Base-by-base conservation (phyloP, 805 yeast genomes). In the Wickerhamiella sergipiensis region DNA sequence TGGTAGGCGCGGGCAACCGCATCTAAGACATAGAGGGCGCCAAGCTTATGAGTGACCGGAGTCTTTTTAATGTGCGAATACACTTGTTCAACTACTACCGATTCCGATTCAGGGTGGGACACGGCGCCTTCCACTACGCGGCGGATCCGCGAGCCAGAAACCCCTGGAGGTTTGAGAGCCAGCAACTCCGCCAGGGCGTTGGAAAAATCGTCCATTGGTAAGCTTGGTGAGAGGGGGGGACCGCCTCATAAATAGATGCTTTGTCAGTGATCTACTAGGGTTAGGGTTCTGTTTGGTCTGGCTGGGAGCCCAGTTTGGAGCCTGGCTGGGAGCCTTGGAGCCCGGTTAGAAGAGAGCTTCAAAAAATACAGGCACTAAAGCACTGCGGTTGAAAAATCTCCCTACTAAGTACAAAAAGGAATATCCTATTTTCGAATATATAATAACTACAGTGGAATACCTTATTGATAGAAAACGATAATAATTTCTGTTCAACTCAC, bases 111-210 rank as follows among this genome's bases (percentile, higher is more conserved):
- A 36, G 40, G 40, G 9, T 36, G 17, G 2, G 19, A 36, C 45
- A 47, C 52, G 2, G 45, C 23, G 8, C 12, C 43, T 26, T 47
- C 36, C 22, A 90, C 85, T 63, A 89, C 72, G 62, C 81, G 81
- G 66, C 85, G 85, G 67, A 90, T 92, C 71, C 96, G 87, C 51
- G 95, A 80, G 44, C 97, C 97, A 26, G 97, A 88, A 49, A 90
- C 92, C 54, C 98, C 97, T 13, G 90, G 90, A 15, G 95, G 63
- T 55, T 67, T 67, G 18, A 62, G 58, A 40, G 56, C 43, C 50
- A 61, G 31, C 46, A 66, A 56, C 50, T 67, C 64, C 23, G 53
- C 52, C 40, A 61, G 51, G 33, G 46, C 46, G 38, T 36, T 38
- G 22, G 47, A 26, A 18, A 45, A 43, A 15, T 49, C 50, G 10